Base-by-base conservation (phyloP, 78 protist genomes). In the Dictyostelium firmibasis region DNA sequence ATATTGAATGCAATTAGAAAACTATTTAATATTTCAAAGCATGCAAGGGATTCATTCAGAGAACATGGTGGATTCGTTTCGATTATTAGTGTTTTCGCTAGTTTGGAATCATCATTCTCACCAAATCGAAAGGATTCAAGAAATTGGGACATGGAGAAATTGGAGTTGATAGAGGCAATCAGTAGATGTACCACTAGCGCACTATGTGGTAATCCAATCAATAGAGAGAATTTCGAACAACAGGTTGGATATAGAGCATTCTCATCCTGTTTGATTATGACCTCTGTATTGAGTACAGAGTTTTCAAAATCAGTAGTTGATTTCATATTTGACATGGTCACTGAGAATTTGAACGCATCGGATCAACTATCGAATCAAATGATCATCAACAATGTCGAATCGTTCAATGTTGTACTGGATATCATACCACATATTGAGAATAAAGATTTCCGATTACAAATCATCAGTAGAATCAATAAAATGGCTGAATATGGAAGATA, bases 41-140 rank as follows among this genome's bases (percentile, higher is more conserved):
- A 69, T 60, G 41, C 87, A 23, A 36, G 79, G 25, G 94, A 89
- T 50, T 89, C 94, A 50, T 89, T 89, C 43, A 78, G 94, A 81
- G 94, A 89, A 18, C 84, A 89, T 89, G 94, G 94, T 81, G 94
- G 94, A 29, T 89, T 89, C 9, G 87, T 89, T n/a, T 81, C 94
- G 14, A 89, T 89, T 20, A 70, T 89, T 38, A 81, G 87, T 20
- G 78, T 89, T 9, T 44, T 89, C 5, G 50, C 67, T 69, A 81
- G 83, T 20, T 67, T 89, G 62, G 94, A 89, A n/a, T 89, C 94
- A 35, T 79, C 82, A 41, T 89, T 89, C 53, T 23, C 13, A 10
- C 23, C 50, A 13, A 76, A 35, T 2, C 4, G 35, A 18, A 82
- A 78, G 16, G 85, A 76, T 13, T 31, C 79, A 16, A 72, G 79